Percentiles rank a stretch among this genome's conserved stretches.
Conservation (phyloP, 2,329 filamentous ascomycete species). For the Sphaerulina musiva region DNA sequence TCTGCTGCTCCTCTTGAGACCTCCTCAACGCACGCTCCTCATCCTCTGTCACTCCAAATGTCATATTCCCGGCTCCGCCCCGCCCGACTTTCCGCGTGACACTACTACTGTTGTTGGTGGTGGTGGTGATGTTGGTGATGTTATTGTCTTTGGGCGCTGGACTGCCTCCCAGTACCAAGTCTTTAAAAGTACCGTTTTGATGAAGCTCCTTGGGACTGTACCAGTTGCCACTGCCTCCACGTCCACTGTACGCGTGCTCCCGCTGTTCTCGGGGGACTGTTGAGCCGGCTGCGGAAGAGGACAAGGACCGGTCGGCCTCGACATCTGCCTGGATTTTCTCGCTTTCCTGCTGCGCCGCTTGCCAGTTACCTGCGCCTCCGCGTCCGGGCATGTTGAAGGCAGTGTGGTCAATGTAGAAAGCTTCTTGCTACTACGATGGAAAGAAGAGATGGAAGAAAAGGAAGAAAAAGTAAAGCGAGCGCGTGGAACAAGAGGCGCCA, state of each 20-base stretch:
- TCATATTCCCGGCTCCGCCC: slow-evolving; percentile 45
- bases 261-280: slow-evolving; percentile 22
- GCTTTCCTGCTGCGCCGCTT: slow-evolving; percentile 23
- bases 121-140: not conserved
- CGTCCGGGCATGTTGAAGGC: slow-evolving; percentile 31
- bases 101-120: slow-evolving; percentile 4
- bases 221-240: slow-evolving; percentile 45
- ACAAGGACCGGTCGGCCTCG: slow-evolving; percentile 34
- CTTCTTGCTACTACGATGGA: too few species aligned
- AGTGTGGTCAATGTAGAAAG: too few species aligned
- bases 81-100: slow-evolving; percentile 29
- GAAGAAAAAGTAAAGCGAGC: too few species aligned
- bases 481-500: too few species aligned
- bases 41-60: slow-evolving; percentile 33
- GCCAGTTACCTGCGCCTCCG: slow-evolving; percentile 44
- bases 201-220: slow-evolving; percentile 39
- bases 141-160: not conserved
- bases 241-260: slow-evolving; percentile 41
- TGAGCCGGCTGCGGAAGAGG: slow-evolving; percentile 1
- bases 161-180: slow-evolving; percentile 2
- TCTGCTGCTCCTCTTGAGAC: slow-evolving; percentile 27
- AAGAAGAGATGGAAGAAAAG: too few species aligned
- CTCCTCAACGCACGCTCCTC: slow-evolving; percentile 28
- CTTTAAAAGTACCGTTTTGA: slow-evolving; percentile 36
- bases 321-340: slow-evolving; percentile 34